phyloP scores from a whole-genome alignment of 2,329 filamentous ascomycete genomes.

The Pyrenochaeta sp. region DNA sequence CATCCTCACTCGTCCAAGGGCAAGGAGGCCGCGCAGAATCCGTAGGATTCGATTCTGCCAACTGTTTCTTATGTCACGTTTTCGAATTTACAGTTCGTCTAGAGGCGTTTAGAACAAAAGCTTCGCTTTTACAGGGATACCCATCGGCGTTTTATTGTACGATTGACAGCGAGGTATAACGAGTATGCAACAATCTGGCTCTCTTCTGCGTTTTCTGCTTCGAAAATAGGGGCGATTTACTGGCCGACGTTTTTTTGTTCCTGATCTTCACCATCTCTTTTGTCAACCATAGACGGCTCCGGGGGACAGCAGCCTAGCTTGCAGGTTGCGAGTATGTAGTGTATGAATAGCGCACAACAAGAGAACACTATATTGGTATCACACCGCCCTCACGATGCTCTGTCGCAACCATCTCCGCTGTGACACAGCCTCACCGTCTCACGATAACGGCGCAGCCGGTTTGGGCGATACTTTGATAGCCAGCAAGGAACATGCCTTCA shows the following conservation, averaged over 20 bases:
- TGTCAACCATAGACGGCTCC: constrained; percentile 15
- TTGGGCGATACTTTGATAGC: background rate
- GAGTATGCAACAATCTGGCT: background rate
- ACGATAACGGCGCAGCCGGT: background rate
- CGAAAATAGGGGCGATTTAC: background rate
- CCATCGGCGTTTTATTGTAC: constrained; percentile 32
- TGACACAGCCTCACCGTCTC: background rate
- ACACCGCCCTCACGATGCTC: constrained; percentile 4
- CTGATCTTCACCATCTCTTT: constrained; percentile 3
- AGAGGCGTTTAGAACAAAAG: constrained; percentile 34
- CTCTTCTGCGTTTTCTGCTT: background rate
- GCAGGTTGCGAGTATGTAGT: constrained; percentile 5
- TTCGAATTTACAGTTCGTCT: constrained; percentile 1
- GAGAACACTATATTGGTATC: constrained; percentile 9
- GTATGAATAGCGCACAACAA: constrained; percentile 13
- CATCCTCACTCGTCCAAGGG: constrained; percentile 47
- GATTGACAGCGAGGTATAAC: constrained; percentile 2
- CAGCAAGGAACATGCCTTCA: constrained; percentile 2
- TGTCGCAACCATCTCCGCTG: background rate
- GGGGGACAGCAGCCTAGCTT: constrained; percentile 7
- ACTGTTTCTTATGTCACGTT: constrained; percentile 6
- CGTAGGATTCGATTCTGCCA: constrained; percentile 5
- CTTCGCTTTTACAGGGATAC: constrained; percentile 32
- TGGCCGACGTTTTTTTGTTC: background rate
- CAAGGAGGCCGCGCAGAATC: constrained; percentile 41